Conservation (phyloP, 208 protist species). For the Leishmania braziliensis region DNA sequence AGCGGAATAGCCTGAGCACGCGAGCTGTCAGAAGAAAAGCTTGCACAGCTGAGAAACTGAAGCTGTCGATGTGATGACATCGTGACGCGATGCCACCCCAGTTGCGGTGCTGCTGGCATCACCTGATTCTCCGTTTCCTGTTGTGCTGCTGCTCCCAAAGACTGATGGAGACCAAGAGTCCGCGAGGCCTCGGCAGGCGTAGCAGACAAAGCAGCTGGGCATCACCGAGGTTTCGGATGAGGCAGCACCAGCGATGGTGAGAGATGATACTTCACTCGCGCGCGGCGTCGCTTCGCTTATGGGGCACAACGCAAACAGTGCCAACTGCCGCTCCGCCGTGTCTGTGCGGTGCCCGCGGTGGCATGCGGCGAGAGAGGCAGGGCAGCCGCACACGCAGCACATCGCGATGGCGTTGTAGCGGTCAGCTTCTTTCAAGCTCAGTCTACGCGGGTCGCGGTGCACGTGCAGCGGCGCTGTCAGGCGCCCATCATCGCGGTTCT, state of each 20-base stretch:
- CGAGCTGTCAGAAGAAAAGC: neutral
- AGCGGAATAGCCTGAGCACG: neutral
- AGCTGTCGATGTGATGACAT: neutral
- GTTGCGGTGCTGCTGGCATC: neutral
- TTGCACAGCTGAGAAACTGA: neutral
- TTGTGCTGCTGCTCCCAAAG: neutral
- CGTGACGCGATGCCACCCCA: neutral
- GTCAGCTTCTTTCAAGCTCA: neutral
- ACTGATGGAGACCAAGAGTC: slow-evolving; percentile 17
- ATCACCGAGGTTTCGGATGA: neutral
- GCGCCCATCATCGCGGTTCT: slow-evolving; percentile 29
- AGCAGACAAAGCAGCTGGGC: slow-evolving; percentile 18
- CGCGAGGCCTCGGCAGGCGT: slow-evolving; percentile 25
- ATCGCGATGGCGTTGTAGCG: neutral
- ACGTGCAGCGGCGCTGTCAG: slow-evolving; percentile 7
- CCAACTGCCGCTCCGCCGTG: neutral
- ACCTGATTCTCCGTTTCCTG: neutral
- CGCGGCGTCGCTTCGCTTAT: neutral
- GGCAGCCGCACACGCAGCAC: slow-evolving; percentile 38
- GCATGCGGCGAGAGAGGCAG: neutral
- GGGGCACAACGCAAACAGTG: neutral
- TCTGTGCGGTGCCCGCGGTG: no score
- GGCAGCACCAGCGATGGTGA: neutral
- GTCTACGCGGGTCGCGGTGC: neutral
- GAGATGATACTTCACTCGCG: neutral